Evolutionary conservation across 176 grass and related monocot species (phyloP), one percentile per base, ranked within the genome.

Genomic region (Chloris gayana): DNA sequence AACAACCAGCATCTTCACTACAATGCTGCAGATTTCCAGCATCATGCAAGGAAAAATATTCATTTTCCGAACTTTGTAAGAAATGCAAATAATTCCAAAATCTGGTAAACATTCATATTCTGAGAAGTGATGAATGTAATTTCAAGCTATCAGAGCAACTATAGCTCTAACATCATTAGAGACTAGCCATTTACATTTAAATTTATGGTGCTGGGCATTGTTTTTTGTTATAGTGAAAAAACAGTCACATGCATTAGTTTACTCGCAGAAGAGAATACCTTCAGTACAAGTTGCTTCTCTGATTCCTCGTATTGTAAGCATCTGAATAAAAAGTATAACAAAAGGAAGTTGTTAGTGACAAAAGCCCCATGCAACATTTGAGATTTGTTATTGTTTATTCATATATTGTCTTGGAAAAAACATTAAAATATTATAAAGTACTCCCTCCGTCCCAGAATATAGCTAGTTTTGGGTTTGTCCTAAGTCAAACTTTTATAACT

Each of bases 241-340:
- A 31, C 39, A 69, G 19, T 19, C 22, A 62, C 37, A 78, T 50
- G 54, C 33, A 42, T 7, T 51, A 79, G 15, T 35, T 58, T 66
- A 68, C 39, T 79, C 45, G n/a, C 27, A 44, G 50, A 87, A 66
- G 67, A 64, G 51, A 51, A 75, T 77, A 93, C 91, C 91, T 93
- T 93, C 19, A 75, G 46, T 18, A 70, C 68, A 90, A 93, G 91
- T 39, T 87, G 81, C 72, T 93, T 90, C 81, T 87, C 81, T 65
- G 88, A 87, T 62, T 75, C 82, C 82, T 93, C 78, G 0, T 79
- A 87, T 9, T 76, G 81, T 57, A 68, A 82, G 78, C 87, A 90
- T 78, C 91, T 93, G 85, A 17, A 26, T 11, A 27, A 67, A 87
- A 70, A 70, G 42, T 1, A 34, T 10, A 25, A 24, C 1, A 50